Base-by-base conservation (phyloP, 2,329 filamentous ascomycete genomes). In the Ophiostoma sp. region DNA sequence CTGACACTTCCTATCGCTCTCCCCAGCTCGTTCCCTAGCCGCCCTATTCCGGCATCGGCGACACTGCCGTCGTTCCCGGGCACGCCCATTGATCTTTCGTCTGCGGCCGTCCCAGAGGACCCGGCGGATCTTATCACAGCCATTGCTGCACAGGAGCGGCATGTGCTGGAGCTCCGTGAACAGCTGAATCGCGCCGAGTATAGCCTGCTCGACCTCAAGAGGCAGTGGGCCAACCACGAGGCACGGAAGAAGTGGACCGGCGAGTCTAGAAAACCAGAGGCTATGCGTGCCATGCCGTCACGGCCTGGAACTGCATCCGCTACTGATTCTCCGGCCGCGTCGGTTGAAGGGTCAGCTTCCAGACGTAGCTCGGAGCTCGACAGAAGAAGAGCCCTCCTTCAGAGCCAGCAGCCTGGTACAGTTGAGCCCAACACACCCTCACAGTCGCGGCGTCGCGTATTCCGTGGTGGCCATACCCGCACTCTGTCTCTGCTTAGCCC, bases 81-180 rank as follows among this genome's bases (percentile, higher is more conserved):
- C 13, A 86, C 86, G 1, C 84, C 86, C 1, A 75, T 80, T 60
- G 82, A 86, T 66, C 31, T 70, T 5, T 79, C 80, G 2, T 80
- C 82, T 0, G 77, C 75, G 8, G 76, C 78, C 57, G 82, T 82
- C 1, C 84, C 85, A 1, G 79, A 81, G 52, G 87, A 89, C 72
- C 82, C 87, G 68, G 86, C 85, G 76, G 84, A 89, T 68, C 91
- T 97, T 76, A 89, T 99, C 74, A 94, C 93, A 72, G 91, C 94
- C 71, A 90, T 99, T 76, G 95, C 95, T 64, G 89, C 92, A 17
- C 94, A 98, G 80, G 95, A 99, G 81, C 86, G 95, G 71, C 89
- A 88, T 74, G 94, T 99, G 1, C 81, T 99, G 71, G 95, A 98
- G 80, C 83, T 99, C 68, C 90, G 89, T 72, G 95, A 99, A 78